phyloP scores from a whole-genome alignment of 73 alveolate genomes.

The Symbiodinium pilosum region DNA sequence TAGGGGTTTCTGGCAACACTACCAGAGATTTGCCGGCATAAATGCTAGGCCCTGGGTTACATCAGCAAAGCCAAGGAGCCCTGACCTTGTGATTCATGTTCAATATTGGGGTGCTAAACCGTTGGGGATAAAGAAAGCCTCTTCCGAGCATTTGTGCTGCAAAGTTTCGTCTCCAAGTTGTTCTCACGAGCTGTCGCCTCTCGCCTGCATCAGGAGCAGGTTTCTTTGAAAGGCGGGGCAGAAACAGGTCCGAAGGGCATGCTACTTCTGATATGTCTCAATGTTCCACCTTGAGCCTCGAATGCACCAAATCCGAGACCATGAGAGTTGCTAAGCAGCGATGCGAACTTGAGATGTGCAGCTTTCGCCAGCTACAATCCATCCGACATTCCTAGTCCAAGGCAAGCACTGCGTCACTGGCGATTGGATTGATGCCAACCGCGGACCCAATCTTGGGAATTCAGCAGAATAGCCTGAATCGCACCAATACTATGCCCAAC shows the following conservation, averaged over 20 bases:
- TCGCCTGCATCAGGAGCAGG: background rate
- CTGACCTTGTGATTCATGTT: too few species aligned
- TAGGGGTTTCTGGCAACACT: too few species aligned
- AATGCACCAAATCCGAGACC: background rate
- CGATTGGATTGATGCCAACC: background rate
- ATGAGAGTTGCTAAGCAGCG: too few species aligned
- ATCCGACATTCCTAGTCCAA: too few species aligned
- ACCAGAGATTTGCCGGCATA: too few species aligned
- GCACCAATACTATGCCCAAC: too few species aligned
- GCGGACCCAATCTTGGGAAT: background rate
- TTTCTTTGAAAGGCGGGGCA: background rate
- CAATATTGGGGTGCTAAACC: background rate
- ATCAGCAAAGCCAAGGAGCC: too few species aligned
- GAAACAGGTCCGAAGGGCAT: background rate
- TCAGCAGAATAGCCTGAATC: too few species aligned
- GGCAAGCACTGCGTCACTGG: too few species aligned
- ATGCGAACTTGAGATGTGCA: too few species aligned
- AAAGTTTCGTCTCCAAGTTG: slow-evolving; percentile 45
- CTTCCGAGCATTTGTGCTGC: background rate
- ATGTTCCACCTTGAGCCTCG: background rate
- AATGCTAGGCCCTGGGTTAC: too few species aligned
- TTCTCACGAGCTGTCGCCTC: slow-evolving; percentile 73
- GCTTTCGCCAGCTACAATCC: too few species aligned
- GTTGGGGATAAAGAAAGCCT: background rate
- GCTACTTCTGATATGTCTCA: background rate